Conservation (phyloP, 805 yeast species). For the Pichia occidentalis region DNA sequence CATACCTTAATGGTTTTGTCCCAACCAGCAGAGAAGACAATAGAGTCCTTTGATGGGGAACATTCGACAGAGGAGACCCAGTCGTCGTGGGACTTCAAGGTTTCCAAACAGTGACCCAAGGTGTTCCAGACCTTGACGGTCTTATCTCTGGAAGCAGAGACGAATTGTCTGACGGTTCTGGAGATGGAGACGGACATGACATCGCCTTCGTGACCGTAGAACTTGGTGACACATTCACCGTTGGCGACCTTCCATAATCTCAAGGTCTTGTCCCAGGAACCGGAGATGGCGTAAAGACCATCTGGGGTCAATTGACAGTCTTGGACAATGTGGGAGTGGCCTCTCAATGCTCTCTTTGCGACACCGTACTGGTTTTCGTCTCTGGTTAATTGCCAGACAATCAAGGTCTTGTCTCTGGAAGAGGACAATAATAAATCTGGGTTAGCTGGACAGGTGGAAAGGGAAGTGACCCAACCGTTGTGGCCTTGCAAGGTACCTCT, state of each 20-base stretch:
- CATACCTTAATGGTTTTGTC: constrained; percentile 96
- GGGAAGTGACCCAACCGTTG: constrained; percentile 96
- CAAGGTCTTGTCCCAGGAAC: constrained; percentile 99
- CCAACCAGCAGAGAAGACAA: constrained; percentile 97
- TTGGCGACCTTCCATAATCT: constrained; percentile 96
- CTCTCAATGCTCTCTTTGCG: constrained; percentile 93
- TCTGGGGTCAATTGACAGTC: constrained; percentile 97
- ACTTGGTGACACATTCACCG: constrained; percentile 91
- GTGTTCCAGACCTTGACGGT: constrained; percentile 99
- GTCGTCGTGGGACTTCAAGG: constrained; percentile 94
- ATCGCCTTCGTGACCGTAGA: constrained; percentile 97
- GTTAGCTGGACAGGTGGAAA: constrained; percentile 96
- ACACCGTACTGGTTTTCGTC: constrained; percentile 97
- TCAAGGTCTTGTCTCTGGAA: constrained; percentile 97
- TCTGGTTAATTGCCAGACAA: constrained; percentile 95
- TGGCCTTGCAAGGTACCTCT: constrained; percentile 98
- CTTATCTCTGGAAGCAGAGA: constrained; percentile 98
- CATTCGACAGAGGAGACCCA: constrained; percentile 98
- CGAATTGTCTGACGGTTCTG: constrained; percentile 94
- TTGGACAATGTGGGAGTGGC: constrained; percentile 99
- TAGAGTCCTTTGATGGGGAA: constrained; percentile 72
- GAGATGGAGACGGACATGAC: constrained; percentile 96
- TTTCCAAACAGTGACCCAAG: constrained; percentile 93
- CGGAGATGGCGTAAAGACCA: constrained; percentile 96
- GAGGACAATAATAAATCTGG: constrained; percentile 98